Base-by-base conservation (phyloP, 805 yeast species). In the Pichia pseudocactophila region DNA sequence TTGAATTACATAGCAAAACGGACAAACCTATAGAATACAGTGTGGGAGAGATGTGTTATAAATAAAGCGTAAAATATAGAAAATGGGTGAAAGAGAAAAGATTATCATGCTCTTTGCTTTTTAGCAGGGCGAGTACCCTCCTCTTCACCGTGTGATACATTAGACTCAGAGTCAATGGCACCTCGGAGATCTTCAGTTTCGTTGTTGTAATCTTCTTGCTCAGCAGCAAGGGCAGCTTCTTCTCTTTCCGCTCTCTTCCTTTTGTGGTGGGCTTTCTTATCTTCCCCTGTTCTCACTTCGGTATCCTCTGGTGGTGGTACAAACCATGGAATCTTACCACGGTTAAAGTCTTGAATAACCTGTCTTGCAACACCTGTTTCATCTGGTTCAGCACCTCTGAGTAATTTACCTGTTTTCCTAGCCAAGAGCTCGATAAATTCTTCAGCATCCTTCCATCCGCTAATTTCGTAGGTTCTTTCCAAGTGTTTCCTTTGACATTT, bases 301-400 rank as follows among this genome's bases (percentile, higher is more conserved):
- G 66, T 73, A 48, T 77, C 84, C 51, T 80, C 75, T 34, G 97
- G 97, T 25, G 98, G 98, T 22, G 92, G 79, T 27, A 86, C 86
- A 61, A 90, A 90, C 98, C 98, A 90, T 19, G 98, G 98, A 42
- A 90, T 90, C 57, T 87, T 86, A 48, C 98, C 98, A 64, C 98
- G 76, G 65, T 88, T 90, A 71, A 90, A 90, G 62, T 90, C 98
- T 54, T 87, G 87, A 61, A 90, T 74, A 26, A 90, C 82, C 57
- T 82, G 81, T 63, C 88, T 90, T 32, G 97, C 80, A 43, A 90
- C 87, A 55, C 96, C 94, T 50, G 81, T 71, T 64, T 90, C 97
- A 62, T 90, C 97, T 1, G 97, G 95, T 65, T 92, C 98, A 50
- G 97, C 98, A 46, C 98, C 98, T 64, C 90, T 90, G 52, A 92